These are phyloP conservation scores for Chlamydomonas asymmetrica DNA, from an alignment of 139 green algal species.

Conservation along the genomic window DNA sequence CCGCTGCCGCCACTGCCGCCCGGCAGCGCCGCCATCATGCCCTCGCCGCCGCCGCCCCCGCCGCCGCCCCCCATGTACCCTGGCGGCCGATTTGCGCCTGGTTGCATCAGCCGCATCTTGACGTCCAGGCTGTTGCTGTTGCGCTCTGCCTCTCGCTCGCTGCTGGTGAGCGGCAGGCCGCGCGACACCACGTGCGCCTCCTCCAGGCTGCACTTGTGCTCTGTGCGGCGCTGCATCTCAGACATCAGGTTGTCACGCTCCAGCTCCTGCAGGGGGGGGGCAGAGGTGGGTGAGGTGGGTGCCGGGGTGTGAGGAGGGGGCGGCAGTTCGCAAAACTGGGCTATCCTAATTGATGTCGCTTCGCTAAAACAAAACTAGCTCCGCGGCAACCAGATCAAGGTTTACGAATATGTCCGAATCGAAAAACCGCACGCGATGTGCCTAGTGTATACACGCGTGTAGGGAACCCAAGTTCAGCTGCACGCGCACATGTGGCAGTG, in stretches of 20 bases:
- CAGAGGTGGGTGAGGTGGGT: neutral
- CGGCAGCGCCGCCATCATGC: neutral
- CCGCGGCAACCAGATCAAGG: too few species aligned
- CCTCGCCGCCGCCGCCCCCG: neutral
- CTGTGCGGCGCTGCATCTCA: constrained; percentile 36
- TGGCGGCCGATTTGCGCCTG: neutral
- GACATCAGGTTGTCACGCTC: constrained; percentile 32
- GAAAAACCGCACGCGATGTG: too few species aligned
- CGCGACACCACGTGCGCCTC: neutral
- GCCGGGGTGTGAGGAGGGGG: neutral
- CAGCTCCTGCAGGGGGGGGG: constrained; percentile 25
- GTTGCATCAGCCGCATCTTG: too few species aligned
- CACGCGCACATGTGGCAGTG: too few species aligned
- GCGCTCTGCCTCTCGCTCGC: constrained; percentile 14
- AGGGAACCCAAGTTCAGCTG: too few species aligned
- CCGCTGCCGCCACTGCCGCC: neutral
- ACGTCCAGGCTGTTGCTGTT: constrained; percentile 12
- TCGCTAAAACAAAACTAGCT: too few species aligned
- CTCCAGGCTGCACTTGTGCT: constrained; percentile 38
- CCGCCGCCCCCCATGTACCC: neutral
- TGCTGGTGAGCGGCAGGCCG: neutral
- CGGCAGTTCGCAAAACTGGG: neutral
- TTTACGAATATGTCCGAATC: too few species aligned
- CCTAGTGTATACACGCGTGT: too few species aligned
- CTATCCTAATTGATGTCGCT: neutral